Evolutionary conservation across 345 rosid genomes (phyloP), one percentile per base, ranked within the genome.

Genomic region (Rhodamnia argentea): DNA sequence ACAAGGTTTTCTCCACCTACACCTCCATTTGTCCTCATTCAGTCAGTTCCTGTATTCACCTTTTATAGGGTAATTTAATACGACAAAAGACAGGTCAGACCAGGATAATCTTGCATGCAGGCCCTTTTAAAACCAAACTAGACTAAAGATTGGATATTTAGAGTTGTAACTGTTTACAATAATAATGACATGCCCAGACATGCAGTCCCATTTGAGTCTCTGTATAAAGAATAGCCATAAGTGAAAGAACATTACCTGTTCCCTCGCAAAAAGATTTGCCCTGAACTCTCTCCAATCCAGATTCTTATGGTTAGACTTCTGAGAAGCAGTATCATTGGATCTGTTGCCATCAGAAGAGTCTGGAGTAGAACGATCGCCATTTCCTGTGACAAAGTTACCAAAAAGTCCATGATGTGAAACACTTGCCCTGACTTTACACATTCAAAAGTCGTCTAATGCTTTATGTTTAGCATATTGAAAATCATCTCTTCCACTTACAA

Each of bases 231-330:
- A 29, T 83, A 11, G 42, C 5, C 40, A 12, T 18, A 54, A 53
- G 59, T 52, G 57, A 52, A 32, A 24, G n/a, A 88, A 52, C 20
- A 16, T 90, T 89, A 96, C 99, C 99, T 96, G 94, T 86, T 95
- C 98, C 84, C 90, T 91, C 78, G 90, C 87, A 90, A 92, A 92
- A 85, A 97, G 89, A 89, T 89, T 93, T 44, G 98, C 99, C 88
- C 99, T 93, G 89, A 97, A 97, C 87, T 92, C 97, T 92, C 99
- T 94, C 99, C 99, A 97, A 86, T 97, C 97, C 82, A 54, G 88
- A 74, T 86, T 92, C 22, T 86, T 83, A 82, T 84, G 89, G 54
- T 88, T 87, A 22, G 96, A 88, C 87, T 94, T 96, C 64, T 93
- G 93, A 85, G 95, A 88, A 52, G 92, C 83, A 37, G 91, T 85